Percentiles rank a stretch among this genome's conserved stretches.
phyloP scores from a whole-genome alignment of 148 eudicot genomes.

The Fallopia convolvulus region DNA sequence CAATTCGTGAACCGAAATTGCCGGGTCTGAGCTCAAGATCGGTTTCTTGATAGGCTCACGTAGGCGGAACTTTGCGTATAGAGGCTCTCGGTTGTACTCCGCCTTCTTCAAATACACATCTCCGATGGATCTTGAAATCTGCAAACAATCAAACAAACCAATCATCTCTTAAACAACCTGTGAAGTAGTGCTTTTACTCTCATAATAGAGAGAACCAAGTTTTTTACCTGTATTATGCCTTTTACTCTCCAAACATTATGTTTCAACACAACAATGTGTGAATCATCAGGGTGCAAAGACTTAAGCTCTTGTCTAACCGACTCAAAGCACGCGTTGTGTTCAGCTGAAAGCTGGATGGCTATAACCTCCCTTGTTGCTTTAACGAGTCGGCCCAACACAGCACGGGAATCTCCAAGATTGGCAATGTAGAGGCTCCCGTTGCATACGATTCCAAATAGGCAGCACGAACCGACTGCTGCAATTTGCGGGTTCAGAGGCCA shows the following conservation, averaged over 20 bases:
- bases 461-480: conserved; percentile 81
- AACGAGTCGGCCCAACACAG: conserved; percentile 52
- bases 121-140: conserved; percentile 80
- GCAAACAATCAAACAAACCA: not conserved
- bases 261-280: conserved; percentile 66
- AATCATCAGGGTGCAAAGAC: conserved; percentile 59
- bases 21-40: conserved; percentile 57
- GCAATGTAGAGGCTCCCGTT: conserved; percentile 56
- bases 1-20: conserved; percentile 44
- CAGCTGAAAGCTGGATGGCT: conserved; percentile 66
- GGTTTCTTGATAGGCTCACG: conserved; percentile 49
- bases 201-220: not conserved
- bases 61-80: conserved; percentile 52
- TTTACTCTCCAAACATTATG: conserved; percentile 84
- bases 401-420: conserved; percentile 84
- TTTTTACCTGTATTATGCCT: conserved; percentile 68
- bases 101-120: conserved; percentile 74
- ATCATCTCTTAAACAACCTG: not conserved
- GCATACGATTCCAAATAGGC: conserved; percentile 68
- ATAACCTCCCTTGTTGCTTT: conserved; percentile 28
- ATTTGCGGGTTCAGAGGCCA: conserved; percentile 60
- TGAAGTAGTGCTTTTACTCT: too few relatives aligned
- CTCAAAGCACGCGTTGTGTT: conserved; percentile 62
- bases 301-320: conserved; percentile 64
- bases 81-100: conserved; percentile 59